Evolutionary conservation across 2,329 filamentous ascomycete genomes (phyloP), one percentile per base, ranked within the genome.

Genomic region (Leptographium lundbergii): DNA sequence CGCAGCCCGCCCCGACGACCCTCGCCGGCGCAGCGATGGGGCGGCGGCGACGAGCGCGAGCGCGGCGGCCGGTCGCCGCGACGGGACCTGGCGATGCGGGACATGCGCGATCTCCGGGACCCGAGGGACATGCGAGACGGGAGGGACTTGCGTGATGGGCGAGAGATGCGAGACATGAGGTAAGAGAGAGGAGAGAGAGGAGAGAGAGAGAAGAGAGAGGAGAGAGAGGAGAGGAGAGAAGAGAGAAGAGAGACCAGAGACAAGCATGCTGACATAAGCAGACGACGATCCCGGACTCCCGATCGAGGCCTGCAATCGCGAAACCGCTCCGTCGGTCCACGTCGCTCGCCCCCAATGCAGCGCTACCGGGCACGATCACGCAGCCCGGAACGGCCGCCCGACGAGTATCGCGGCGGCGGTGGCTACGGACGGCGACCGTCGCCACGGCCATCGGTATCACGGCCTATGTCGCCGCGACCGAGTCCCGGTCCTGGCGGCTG

Each of bases 271-370:
- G 42, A 7, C 52, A 50, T 50, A 32, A 29, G 62, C 63, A 80
- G 78, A 68, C 74, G 78, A 62, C 73, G 80, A 64, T 83, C 81
- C 27, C 74, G 81, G 54, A 82, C 80, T 39, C 80, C 80, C 1
- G 78, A 81, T 61, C 74, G 29, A 19, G 27, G 50, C 52, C 32
- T 5, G 53, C 32, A 71, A 32, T 73, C 71, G 42, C 67, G 70
- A 11, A 67, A 70, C 39, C 66, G 72, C n/a, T 71, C 72, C 17
- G 68, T 55, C 2, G 53, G 53, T 27, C 53, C 74, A 59, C 70
- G 74, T 54, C 72, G 73, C 4, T 70, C 75, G 0, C 71, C 72
- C 4, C 71, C 72, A 7, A 24, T 22, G 67, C 65, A 32, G 63
- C 71, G 11, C 72, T 83, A 79, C 63, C 74, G 80, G 59, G 77